Conservation (phyloP, 495 filamentous ascomycete genomes). For the Penicillium egyptiacum region DNA sequence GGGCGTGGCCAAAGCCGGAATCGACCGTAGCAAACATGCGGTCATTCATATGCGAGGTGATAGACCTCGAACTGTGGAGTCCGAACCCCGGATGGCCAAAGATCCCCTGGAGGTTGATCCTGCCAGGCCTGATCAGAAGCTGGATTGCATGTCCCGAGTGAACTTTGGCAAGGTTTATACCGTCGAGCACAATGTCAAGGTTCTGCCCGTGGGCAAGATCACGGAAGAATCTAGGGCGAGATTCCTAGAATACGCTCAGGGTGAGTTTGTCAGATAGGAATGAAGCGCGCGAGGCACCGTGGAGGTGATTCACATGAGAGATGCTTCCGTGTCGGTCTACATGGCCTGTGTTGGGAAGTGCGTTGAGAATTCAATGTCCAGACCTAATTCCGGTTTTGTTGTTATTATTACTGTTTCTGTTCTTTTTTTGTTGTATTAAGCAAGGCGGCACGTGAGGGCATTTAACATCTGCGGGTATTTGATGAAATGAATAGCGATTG, state of each 20-base stretch:
- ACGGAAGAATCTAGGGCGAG: conserved; percentile 24
- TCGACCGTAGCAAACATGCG: conserved; percentile 37
- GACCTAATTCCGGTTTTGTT: neutral
- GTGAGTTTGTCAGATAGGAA: neutral
- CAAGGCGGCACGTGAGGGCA: neutral
- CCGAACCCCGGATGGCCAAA: conserved; percentile 35
- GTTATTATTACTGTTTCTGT: neutral
- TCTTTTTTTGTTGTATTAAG: neutral
- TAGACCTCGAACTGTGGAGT: conserved; percentile 2
- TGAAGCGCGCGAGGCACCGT: neutral
- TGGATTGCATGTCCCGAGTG: conserved; percentile 43
- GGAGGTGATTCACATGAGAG: neutral
- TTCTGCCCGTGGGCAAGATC: conserved; percentile 38
- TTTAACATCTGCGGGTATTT: neutral
- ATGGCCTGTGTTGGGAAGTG: neutral
- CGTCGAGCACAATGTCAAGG: conserved; percentile 49
- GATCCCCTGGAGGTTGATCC: conserved; percentile 33
- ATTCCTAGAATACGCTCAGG: conserved; percentile 16
- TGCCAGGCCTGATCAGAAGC: conserved; percentile 18
- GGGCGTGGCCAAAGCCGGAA: conserved; percentile 34
- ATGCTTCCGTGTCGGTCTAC: neutral
- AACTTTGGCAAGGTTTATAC: conserved; percentile 52
- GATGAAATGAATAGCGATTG: neutral
- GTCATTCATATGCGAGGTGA: conserved; percentile 34
- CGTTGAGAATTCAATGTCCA: neutral